Conservation (phyloP, 192 early-diverging fungal species). For the Backusella luteola region DNA sequence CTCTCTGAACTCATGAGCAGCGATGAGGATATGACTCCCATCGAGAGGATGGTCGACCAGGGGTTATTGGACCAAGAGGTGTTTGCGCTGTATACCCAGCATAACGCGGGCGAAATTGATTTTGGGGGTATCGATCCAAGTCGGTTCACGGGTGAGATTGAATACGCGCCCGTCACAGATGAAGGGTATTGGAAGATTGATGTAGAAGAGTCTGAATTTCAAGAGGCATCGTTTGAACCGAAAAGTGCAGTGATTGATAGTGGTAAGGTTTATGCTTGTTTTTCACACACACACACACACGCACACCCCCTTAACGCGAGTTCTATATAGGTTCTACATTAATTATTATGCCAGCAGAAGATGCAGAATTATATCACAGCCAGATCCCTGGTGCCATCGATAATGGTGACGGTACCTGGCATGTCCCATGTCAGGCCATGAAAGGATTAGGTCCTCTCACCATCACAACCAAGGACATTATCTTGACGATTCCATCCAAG, state of each 20-base stretch:
- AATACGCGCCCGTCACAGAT: conserved; percentile 49
- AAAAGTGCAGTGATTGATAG: conserved; percentile 46
- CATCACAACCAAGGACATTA: background rate
- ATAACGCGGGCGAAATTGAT: conserved; percentile 24
- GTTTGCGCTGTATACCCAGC: conserved; percentile 24
- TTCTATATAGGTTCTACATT: conserved; percentile 36
- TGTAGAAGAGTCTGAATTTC: conserved; percentile 35
- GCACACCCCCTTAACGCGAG: background rate
- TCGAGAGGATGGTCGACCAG: conserved; percentile 21
- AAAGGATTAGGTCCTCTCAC: background rate
- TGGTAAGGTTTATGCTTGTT: conserved; percentile 20
- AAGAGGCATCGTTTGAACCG: conserved; percentile 10
- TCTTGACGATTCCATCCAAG: background rate
- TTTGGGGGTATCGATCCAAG: conserved; percentile 53
- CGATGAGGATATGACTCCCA: background rate
- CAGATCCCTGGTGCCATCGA: conserved; percentile 31
- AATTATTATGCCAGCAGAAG: conserved; percentile 40
- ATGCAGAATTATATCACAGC: conserved; percentile 41
- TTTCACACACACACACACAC: too few species aligned
- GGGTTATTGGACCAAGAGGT: conserved; percentile 10
- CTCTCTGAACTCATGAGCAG: conserved; percentile 12
- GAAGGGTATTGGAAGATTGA: conserved; percentile 57
- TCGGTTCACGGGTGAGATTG: conserved; percentile 49
- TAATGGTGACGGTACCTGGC: conserved; percentile 28
- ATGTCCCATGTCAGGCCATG: conserved; percentile 12